A percentile compares a stretch with the other conserved stretches of the same genome.
Evolutionary conservation across 78 protist genomes (phyloP).

Genomic region (Chrysochromulina tobinii): DNA sequence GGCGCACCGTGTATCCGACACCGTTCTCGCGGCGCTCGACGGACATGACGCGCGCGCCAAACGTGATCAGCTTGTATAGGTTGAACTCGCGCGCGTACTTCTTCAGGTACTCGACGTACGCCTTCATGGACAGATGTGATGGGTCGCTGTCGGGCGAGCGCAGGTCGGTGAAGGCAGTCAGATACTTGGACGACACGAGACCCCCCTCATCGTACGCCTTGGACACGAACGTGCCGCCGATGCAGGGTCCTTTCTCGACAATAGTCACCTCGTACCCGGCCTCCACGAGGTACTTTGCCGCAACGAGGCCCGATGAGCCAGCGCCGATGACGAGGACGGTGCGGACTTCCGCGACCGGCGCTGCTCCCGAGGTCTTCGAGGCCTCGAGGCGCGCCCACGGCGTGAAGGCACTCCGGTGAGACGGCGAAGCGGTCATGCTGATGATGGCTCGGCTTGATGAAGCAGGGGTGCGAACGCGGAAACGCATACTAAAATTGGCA

Average conservation of each 20-base stretch:
- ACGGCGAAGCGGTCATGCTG: no score
- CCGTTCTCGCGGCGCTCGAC: background rate
- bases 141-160: background rate
- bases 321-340: conserved; percentile 21
- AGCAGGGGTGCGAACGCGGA: no score
- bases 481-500: no score
- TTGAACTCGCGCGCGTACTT: background rate
- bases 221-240: conserved; percentile 19
- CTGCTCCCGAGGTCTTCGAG: background rate
- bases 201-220: conserved; percentile 35
- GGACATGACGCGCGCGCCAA: background rate
- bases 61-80: background rate
- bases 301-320: conserved; percentile 32
- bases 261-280: background rate
- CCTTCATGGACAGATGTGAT: background rate
- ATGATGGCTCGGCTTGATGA: no score
- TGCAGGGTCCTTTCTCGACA: no score
- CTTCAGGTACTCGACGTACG: conserved; percentile 5
- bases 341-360: background rate
- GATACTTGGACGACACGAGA: conserved; percentile 31
- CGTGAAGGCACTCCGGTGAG: background rate
- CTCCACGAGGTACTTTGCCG: background rate
- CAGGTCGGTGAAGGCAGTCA: conserved; percentile 54
- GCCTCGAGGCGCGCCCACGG: background rate
- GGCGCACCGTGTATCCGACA: background rate